phyloP scores from a whole-genome alignment of 371 early-diverging fungal genomes.

The Apophysomyces ossiformis region DNA sequence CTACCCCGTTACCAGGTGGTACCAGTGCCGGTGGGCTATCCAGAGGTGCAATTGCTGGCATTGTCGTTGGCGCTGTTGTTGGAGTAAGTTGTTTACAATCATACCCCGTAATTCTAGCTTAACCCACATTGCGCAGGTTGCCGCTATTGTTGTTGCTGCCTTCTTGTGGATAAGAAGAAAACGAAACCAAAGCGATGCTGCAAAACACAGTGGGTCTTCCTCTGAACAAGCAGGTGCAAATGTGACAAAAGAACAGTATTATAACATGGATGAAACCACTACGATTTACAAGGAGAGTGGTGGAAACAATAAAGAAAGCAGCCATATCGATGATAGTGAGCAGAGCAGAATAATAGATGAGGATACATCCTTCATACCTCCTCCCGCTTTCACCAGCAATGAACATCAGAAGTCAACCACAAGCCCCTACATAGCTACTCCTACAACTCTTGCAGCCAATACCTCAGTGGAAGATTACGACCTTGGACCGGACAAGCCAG shows the following conservation, averaged over 20 bases:
- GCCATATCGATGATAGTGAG: neutral
- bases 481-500: neutral
- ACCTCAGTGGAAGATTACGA: neutral
- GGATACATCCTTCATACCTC: neutral
- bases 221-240: neutral
- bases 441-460: neutral
- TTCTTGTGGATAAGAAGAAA: neutral
- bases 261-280: neutral
- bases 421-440: neutral
- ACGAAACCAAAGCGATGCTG: neutral
- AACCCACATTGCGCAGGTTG: neutral
- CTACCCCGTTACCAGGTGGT: neutral
- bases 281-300: neutral
- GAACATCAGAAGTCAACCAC: neutral
- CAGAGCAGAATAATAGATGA: neutral
- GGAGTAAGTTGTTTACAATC: neutral
- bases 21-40: neutral
- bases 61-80: slow-evolving; percentile 1
- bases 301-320: neutral
- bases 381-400: neutral
- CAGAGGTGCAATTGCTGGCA: neutral
- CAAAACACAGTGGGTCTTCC: neutral
- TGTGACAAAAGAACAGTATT: neutral
- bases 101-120: neutral
- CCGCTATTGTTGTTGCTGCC: neutral